Conservation (phyloP, 2,329 filamentous ascomycete species). For the Botrytis galanthina region DNA sequence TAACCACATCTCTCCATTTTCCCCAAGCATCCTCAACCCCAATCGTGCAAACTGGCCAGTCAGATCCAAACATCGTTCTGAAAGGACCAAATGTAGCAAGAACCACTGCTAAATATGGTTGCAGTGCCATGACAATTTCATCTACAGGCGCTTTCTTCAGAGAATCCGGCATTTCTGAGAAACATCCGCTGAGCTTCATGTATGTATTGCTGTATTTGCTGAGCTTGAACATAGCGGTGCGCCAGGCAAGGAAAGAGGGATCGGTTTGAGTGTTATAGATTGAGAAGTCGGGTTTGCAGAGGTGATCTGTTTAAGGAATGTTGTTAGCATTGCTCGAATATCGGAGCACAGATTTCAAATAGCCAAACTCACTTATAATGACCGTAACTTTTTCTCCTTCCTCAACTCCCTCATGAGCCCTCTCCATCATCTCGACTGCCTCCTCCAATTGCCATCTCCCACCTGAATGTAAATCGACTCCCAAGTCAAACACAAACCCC, state of each 20-base stretch:
- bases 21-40: constrained; percentile 62
- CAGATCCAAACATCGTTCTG: constrained; percentile 84
- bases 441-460: constrained; percentile 74
- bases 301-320: constrained; percentile 60
- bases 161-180: constrained; percentile 69
- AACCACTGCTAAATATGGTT: constrained; percentile 70
- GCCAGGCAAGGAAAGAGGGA: constrained; percentile 63
- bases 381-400: constrained; percentile 53
- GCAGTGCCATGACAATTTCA: constrained; percentile 60
- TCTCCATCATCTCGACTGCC: constrained; percentile 66
- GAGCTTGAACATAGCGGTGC: constrained; percentile 64
- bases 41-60: constrained; percentile 90
- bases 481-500: constrained; percentile 75
- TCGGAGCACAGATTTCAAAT: background rate
- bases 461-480: constrained; percentile 75
- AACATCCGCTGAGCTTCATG: constrained; percentile 88
- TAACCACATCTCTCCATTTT: constrained; percentile 72
- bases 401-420: constrained; percentile 59
- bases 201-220: constrained; percentile 65
- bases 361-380: constrained; percentile 36
- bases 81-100: constrained; percentile 69
- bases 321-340: constrained; percentile 3
- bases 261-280: constrained; percentile 52
- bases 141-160: constrained; percentile 50
- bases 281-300: constrained; percentile 81